Conservation (phyloP, 2,329 filamentous ascomycete genomes). For the Xylariaceae sp. region DNA sequence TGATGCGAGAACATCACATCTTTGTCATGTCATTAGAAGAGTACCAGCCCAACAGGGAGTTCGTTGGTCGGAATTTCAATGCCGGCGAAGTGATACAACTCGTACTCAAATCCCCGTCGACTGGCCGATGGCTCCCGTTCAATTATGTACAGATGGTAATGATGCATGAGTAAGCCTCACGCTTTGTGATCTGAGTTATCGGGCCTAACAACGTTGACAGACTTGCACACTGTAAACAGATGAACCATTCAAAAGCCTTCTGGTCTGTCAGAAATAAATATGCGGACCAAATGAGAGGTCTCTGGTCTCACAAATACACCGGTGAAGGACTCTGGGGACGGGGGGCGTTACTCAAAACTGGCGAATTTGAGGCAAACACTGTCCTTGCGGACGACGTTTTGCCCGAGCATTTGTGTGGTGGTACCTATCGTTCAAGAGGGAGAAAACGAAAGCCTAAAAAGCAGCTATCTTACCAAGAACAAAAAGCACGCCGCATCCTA, state of each 20-base stretch:
- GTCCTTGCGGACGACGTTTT: conserved; percentile 61
- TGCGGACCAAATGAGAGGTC: conserved; percentile 69
- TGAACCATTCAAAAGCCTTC: conserved; percentile 85
- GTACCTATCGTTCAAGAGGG: conserved; percentile 71
- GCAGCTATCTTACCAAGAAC: conserved; percentile 70
- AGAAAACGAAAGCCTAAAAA: conserved; percentile 61
- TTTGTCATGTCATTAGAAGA: conserved; percentile 77
- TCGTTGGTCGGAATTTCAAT: conserved; percentile 89
- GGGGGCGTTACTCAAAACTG: conserved; percentile 67
- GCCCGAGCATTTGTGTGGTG: conserved; percentile 79
- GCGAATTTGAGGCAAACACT: conserved; percentile 61
- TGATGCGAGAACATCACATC: conserved; percentile 71
- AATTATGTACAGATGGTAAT: conserved; percentile 91
- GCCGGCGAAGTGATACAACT: conserved; percentile 86
- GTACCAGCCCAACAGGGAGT: conserved; percentile 80
- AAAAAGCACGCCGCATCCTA: conserved; percentile 72
- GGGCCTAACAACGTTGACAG: conserved; percentile 36
- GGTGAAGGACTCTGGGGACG: conserved; percentile 86
- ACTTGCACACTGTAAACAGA: conserved; percentile 85
- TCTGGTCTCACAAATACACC: conserved; percentile 75
- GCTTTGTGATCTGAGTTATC: background rate
- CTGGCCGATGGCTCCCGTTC: conserved; percentile 78
- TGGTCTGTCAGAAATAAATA: conserved; percentile 80
- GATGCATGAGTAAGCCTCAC: conserved; percentile 73
- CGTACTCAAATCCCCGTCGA: conserved; percentile 71